Base-by-base conservation (phyloP, 179 eudicot species). In the Beta macrorhiza region DNA sequence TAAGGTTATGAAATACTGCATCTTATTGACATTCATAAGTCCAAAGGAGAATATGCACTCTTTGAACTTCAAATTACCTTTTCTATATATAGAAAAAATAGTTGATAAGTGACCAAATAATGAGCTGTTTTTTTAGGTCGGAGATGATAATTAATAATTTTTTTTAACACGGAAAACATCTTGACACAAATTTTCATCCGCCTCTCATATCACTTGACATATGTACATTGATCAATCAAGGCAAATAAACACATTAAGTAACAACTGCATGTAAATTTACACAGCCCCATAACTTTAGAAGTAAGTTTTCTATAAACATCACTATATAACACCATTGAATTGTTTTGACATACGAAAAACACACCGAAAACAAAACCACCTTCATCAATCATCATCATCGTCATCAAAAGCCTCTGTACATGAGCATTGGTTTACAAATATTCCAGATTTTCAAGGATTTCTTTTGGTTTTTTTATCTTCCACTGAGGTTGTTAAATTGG, bases 401-500 rank as follows among this genome's bases (percentile, higher is more conserved):
- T n/a, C 44, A 65, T 59, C 52, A 71, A 79, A 74, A 69, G 58
- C 55, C 61, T 20, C 3, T 52, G 64, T 75, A 75, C 79, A 75
- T 56, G 42, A 67, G 44, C 32, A 45, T 79, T 57, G 56, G 52
- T 32, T 51, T 79, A 29, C 71, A 74, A 64, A 32, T 29, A 58
- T 22, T 64, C 53, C 58, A 67, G 68, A 12, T 7, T 69, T 69
- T 56, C 42, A 3, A 37, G 42, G 4, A 37, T 77, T 63, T 49
- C 17, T 25, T n/a, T 1, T 53, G n/a, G n/a, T 74, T 15, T 14
- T 73, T 61, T 57, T 74, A 93, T 76, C 97, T 84, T n/a, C 95
- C 95, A 84, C 85, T 92, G 72, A 93, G 91, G 74, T 87, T 78
- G 51, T 84, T 87, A 57, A 92, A 90, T 52, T 93, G 95, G 20